These are phyloP conservation scores for Quaeritorhiza haematococci DNA, from an alignment of 371 early-diverging fungal genomes.

Conservation along the genomic window DNA sequence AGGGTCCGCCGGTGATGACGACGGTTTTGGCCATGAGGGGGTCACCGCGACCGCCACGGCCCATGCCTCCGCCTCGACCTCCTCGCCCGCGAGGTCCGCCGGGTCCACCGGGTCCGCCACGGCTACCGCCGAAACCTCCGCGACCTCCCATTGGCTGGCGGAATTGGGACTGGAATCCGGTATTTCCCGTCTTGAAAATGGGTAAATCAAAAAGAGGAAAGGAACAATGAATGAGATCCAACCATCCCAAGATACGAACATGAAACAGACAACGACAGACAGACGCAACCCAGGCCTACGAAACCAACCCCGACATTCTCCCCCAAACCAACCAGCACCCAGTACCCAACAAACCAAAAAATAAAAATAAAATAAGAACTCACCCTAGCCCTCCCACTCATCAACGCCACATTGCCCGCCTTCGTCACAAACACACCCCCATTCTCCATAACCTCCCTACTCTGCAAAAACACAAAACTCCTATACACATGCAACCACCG, in stretches of 20 bases:
- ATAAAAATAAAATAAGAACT: not conserved
- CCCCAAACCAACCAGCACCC: too few relatives aligned
- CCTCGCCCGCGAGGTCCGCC: constrained; percentile 28
- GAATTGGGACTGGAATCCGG: too few relatives aligned
- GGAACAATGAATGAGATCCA: constrained; percentile 1
- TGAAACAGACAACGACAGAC: too few relatives aligned
- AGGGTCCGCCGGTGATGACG: constrained; percentile 82
- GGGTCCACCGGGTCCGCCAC: constrained; percentile 41
- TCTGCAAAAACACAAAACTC: constrained; percentile 58
- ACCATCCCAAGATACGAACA: too few relatives aligned
- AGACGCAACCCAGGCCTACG: too few relatives aligned
- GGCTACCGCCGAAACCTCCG: constrained; percentile 27
- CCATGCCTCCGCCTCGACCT: constrained; percentile 68
- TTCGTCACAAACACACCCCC: constrained; percentile 65
- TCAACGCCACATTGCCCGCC: constrained; percentile 26
- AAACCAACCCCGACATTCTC: too few relatives aligned
- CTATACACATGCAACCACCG: constrained; percentile 69
- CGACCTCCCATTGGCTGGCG: not conserved
- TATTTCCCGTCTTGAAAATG: too few relatives aligned
- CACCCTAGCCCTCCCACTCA: constrained; percentile 15
- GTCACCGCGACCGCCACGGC: constrained; percentile 63
- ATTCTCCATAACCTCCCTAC: constrained; percentile 58
- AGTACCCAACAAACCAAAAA: too few relatives aligned
- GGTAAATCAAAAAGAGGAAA: too few relatives aligned
- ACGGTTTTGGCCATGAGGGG: constrained; percentile 85